phyloP scores from a whole-genome alignment of 306 rosid genomes.

The Alnus glutinosa region DNA sequence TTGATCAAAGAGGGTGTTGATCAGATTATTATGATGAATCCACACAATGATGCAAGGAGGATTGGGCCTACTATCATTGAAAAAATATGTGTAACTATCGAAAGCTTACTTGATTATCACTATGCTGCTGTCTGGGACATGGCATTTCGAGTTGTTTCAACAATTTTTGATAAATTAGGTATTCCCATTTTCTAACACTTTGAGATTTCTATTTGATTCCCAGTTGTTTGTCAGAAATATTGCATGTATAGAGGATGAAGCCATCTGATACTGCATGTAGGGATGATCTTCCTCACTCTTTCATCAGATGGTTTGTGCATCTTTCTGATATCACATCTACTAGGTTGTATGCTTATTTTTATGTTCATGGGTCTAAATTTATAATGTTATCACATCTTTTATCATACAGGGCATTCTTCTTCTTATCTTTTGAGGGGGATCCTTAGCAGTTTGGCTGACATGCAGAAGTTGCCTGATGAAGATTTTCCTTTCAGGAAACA shows the following conservation, averaged over 20 bases:
- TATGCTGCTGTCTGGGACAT: conserved; percentile 69
- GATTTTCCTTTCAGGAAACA: conserved; percentile 81
- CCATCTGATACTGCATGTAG: not conserved
- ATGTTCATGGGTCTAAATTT: not conserved
- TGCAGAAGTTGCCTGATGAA: conserved; percentile 80
- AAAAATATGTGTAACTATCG: conserved; percentile 68
- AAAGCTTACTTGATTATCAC: conserved; percentile 76
- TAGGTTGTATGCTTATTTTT: not conserved
- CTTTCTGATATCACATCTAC: not conserved
- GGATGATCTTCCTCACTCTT: not conserved
- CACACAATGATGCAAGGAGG: conserved; percentile 46
- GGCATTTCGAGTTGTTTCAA: conserved; percentile 67
- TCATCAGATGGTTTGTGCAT: not conserved
- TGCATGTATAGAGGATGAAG: not conserved
- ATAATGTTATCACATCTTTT: not conserved
- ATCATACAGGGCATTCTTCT: too few species aligned
- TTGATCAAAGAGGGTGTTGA: conserved; percentile 61
- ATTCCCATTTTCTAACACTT: conserved; percentile 18
- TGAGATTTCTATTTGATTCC: not conserved
- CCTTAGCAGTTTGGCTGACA: conserved; percentile 47
- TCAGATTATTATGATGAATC: not conserved
- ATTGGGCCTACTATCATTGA: conserved; percentile 80
- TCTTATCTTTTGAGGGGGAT: too few species aligned
- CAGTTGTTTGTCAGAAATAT: not conserved
- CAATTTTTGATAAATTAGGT: conserved; percentile 83